Evolutionary conservation across 1,284 basidiomycete genomes (phyloP), one percentile per base, ranked within the genome.

Genomic region (Porogramme epimiltina): DNA sequence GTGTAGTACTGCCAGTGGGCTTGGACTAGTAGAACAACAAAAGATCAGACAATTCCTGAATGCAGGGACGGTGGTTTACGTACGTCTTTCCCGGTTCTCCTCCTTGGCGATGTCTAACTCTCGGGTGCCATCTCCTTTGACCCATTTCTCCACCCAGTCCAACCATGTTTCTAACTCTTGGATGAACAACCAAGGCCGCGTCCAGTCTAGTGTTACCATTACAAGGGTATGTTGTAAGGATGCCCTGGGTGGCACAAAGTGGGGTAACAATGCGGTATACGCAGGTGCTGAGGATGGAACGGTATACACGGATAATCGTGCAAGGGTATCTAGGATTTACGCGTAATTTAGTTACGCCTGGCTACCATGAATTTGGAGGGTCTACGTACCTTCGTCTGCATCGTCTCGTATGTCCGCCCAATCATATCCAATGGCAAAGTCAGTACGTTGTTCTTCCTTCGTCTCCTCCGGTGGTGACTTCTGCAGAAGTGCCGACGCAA

Each of bases 151-250:
- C 16, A 96, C 76, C 89, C 91, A 93, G 47, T 70, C 72, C 41
- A 98, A 73, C 96, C 96, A 98, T 39, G 76, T 81, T 53, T 90
- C 76, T 4, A 99, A 74, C 64, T 98, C 91, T n/a, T 89, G 84
- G 1, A 96, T 70, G 70, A 98, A 98, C 0, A 86, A 83, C 84
- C 91, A 94, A 0, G 96, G 96, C 60, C 84, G 82, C 60, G 93
- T 94, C 96, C 95, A 98, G 69, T 99, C 96, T n/a, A 98, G 76
- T 0, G 89, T 82, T 61, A 98, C 90, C 61, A 98, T 75, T 43
- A 95, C 83, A 13, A 94, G 78, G 0, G 93, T 91, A 63, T 96
- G 89, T 33, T 85, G 78, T 9, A 95, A 70, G 4, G 84, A 76
- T 16, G 80, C 73, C 51, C 79, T 76, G 4, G 90, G 85, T 0